Evolutionary conservation across 139 green algal genomes (phyloP).

Genomic region (Microglena sp.): DNA sequence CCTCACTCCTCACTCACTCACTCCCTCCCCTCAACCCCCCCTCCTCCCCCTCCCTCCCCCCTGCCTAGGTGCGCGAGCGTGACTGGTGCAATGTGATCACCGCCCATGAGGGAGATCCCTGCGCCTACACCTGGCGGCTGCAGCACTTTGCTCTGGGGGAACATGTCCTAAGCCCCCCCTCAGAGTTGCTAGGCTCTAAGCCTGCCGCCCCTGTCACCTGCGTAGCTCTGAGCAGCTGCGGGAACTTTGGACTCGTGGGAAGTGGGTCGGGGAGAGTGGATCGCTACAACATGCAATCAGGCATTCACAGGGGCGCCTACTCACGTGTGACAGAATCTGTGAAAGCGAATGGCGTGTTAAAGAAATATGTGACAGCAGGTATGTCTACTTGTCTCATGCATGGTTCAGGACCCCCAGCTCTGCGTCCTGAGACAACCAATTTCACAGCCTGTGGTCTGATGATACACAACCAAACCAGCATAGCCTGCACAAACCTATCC

Average conservation of each 20-base stretch:
- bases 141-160: conserved; percentile 60
- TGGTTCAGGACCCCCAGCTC: too few species aligned
- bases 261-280: conserved; percentile 62
- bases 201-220: neutral
- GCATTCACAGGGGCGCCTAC: conserved; percentile 67
- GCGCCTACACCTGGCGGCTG: conserved; percentile 88
- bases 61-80: conserved; percentile 69
- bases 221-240: conserved; percentile 63
- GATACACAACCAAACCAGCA: too few species aligned
- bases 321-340: conserved; percentile 7
- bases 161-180: conserved; percentile 51
- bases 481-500: too few species aligned
- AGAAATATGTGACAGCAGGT: too few species aligned
- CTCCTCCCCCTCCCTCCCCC: too few species aligned
- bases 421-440: too few species aligned
- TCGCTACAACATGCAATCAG: conserved; percentile 94
- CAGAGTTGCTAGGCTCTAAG: too few species aligned
- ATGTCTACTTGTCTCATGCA: too few species aligned
- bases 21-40: too few species aligned
- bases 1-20: too few species aligned
- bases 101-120: conserved; percentile 65
- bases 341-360: too few species aligned
- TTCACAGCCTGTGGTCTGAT: too few species aligned
- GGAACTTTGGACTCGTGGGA: conserved; percentile 94
- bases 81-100: conserved; percentile 97